Evolutionary conservation across 306 rosid genomes (phyloP).

Genomic region (Vigna angularis): DNA sequence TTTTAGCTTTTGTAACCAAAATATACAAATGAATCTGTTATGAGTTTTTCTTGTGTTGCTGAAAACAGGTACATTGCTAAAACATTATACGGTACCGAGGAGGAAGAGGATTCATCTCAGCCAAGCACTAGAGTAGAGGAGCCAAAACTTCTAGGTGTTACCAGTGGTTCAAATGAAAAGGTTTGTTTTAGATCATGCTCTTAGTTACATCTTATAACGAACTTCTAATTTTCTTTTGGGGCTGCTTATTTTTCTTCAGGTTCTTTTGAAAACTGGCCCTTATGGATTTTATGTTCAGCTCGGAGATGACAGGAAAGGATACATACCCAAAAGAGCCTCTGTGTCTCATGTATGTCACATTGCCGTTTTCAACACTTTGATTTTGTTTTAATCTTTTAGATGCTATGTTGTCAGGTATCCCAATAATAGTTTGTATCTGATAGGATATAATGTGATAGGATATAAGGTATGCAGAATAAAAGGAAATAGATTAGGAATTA

Average conservation of each 20-base stretch:
- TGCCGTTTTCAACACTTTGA: conserved; percentile 35
- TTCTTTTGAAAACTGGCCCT: conserved; percentile 90
- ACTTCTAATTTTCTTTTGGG: conserved; percentile 35
- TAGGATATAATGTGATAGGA: no score
- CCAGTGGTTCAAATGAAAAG: conserved; percentile 76
- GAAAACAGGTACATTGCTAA: conserved; percentile 83
- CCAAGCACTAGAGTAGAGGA: conserved; percentile 57
- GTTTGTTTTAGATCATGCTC: conserved; percentile 47
- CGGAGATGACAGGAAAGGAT: conserved; percentile 89
- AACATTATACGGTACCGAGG: conserved; percentile 75
- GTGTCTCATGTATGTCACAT: conserved; percentile 72
- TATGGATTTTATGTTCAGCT: conserved; percentile 91
- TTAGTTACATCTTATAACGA: conserved; percentile 23
- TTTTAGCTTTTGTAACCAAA: conserved; percentile 5
- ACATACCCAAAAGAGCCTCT: conserved; percentile 77
- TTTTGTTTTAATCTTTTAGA: neutral
- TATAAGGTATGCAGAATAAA: no score
- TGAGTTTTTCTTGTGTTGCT: conserved; percentile 42
- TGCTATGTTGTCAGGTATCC: conserved; percentile 8
- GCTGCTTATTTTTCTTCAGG: conserved; percentile 55
- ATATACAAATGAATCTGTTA: conserved; percentile 14
- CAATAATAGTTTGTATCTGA: conserved; percentile 17
- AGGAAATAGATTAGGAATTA: no score
- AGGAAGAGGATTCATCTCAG: conserved; percentile 65
- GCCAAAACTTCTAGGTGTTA: conserved; percentile 79